A percentile compares a stretch with the other conserved stretches of the same genome.
These are phyloP conservation scores for Candida pseudofarinosa DNA, from an alignment of 805 yeast genomes.

Conservation along the genomic window DNA sequence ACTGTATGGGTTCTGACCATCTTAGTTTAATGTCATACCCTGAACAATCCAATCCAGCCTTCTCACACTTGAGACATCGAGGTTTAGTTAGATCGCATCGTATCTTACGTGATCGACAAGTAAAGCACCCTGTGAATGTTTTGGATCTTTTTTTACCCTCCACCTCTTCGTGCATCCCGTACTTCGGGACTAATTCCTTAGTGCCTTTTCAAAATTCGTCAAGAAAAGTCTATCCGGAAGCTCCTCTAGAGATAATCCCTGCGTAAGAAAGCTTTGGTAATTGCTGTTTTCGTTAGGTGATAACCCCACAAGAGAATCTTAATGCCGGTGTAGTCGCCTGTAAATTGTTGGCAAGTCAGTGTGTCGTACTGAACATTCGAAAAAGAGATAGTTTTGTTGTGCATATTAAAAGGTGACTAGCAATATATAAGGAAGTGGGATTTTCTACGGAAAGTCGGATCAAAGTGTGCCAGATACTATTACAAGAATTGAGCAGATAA, in stretches of 20 bases:
- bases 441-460: too few relatives aligned
- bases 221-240: not conserved
- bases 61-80: constrained; percentile 63
- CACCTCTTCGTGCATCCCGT: not conserved
- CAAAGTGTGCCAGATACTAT: too few relatives aligned
- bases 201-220: not conserved
- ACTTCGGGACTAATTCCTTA: not conserved
- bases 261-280: not conserved
- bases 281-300: not conserved
- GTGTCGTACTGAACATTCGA: not conserved
- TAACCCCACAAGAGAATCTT: not conserved
- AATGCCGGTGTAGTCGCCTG: not conserved
- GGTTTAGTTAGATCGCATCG: constrained; percentile 77
- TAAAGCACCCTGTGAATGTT: constrained; percentile 85
- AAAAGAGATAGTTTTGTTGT: not conserved
- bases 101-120: constrained; percentile 76
- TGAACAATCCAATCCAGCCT: constrained; percentile 65
- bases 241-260: too few relatives aligned
- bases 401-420: not conserved
- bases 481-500: not conserved
- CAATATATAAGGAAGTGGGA: not conserved
- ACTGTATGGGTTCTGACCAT: constrained; percentile 59
- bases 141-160: constrained; percentile 36
- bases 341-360: not conserved
- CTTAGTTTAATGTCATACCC: constrained; percentile 80